Evolutionary conservation across 2,329 filamentous ascomycete species (phyloP).

Genomic region (Zymoseptoria crescenta): DNA sequence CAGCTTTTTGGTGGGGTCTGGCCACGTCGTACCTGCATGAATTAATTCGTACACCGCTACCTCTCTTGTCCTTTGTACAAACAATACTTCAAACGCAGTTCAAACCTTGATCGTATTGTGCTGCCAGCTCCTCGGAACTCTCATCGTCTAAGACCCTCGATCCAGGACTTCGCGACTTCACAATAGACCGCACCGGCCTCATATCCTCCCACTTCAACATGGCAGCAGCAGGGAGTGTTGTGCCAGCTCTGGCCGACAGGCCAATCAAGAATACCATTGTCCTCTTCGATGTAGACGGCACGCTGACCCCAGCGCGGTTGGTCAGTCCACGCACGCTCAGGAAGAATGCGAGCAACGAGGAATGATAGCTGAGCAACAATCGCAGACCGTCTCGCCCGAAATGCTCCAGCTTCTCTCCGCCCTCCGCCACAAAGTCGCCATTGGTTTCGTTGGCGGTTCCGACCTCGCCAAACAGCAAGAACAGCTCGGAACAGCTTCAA

Average conservation of each 20-base stretch:
- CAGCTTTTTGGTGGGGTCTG: background rate
- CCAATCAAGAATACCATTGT: constrained; percentile 87
- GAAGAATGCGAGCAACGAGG: background rate
- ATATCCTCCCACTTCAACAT: constrained; percentile 9
- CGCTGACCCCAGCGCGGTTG: constrained; percentile 72
- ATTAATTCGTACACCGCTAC: background rate
- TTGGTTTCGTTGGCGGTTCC: constrained; percentile 88
- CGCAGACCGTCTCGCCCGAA: constrained; percentile 56
- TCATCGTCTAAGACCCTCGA: background rate
- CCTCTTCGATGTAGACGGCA: constrained; percentile 94
- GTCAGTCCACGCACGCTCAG: constrained; percentile 41
- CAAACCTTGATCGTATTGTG: background rate
- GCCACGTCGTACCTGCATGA: background rate
- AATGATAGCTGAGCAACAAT: constrained; percentile 4
- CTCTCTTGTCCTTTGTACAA: background rate
- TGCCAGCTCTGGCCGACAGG: constrained; percentile 72
- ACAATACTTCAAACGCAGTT: background rate
- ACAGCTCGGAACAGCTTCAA: constrained; percentile 66
- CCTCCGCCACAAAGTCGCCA: constrained; percentile 79
- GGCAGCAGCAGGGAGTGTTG: constrained; percentile 40
- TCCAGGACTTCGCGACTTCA: background rate
- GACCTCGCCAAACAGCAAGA: constrained; percentile 93
- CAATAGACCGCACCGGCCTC: background rate
- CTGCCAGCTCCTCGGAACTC: background rate
- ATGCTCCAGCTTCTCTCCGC: constrained; percentile 72